These are phyloP conservation scores for Cercophora newfieldiana DNA, from an alignment of 495 filamentous ascomycete species.

Conservation along the genomic window DNA sequence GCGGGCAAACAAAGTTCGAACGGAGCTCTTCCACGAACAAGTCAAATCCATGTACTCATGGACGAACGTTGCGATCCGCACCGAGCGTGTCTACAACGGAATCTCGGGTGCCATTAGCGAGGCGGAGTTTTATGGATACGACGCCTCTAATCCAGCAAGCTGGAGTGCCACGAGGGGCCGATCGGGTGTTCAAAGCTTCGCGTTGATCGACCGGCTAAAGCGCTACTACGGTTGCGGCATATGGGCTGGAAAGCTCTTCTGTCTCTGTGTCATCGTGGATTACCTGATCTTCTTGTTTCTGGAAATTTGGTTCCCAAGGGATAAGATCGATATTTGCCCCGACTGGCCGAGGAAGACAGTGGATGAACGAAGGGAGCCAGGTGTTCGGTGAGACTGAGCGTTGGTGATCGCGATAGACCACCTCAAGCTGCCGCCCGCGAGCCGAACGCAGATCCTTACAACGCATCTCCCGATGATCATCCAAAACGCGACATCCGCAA, in stretches of 20 bases:
- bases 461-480: too few species aligned
- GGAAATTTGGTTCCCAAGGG: slow-evolving; percentile 82
- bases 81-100: slow-evolving; percentile 91
- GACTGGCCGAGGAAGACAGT: slow-evolving; percentile 81
- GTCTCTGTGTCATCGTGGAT: slow-evolving; percentile 89
- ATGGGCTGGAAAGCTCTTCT: slow-evolving; percentile 97
- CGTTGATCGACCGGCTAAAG: slow-evolving; percentile 90
- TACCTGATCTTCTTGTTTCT: slow-evolving; percentile 84
- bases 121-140: slow-evolving; percentile 82
- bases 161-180: slow-evolving; percentile 75
- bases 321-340: slow-evolving; percentile 80
- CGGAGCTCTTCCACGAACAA: slow-evolving; percentile 92
- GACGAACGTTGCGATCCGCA: slow-evolving; percentile 90
- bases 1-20: slow-evolving; percentile 79
- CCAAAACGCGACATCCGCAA: too few species aligned
- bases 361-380: slow-evolving; percentile 17
- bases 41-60: slow-evolving; percentile 98
- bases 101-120: slow-evolving; percentile 81
- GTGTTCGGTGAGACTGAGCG: not conserved
- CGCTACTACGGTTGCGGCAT: slow-evolving; percentile 99
- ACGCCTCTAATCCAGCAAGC: slow-evolving; percentile 56
- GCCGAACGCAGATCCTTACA: not conserved
- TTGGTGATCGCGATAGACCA: not conserved
- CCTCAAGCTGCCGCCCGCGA: not conserved
- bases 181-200: slow-evolving; percentile 76